Base-by-base conservation (phyloP, 1,284 basidiomycete species). In the Boletus austroedulis region DNA sequence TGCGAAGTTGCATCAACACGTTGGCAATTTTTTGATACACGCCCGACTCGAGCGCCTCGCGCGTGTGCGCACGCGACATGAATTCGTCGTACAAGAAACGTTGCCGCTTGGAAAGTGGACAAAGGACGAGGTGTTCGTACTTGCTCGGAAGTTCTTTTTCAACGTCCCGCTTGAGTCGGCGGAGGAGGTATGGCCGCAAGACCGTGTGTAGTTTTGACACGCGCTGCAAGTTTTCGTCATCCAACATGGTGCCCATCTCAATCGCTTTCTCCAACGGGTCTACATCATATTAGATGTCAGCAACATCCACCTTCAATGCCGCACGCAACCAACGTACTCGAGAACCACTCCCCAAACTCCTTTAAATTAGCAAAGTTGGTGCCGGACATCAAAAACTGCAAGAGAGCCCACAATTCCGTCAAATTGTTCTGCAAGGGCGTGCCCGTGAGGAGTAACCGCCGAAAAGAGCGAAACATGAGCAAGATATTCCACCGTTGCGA, bases 41-140 rank as follows among this genome's bases (percentile, higher is more conserved):
- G 4, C 95, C 96, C 6, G 92, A 94, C 19, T 89, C 82, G 50
- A 98, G 81, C 17, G 92, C 92, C 65, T 92, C 88, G 43, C 86
- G 84, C 3, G 96, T 98, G 60, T 94, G 88, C 0, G 92, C 87
- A 29, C 96, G 85, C 7, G 89, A 83, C 95, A 99, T 98, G 78
- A 98, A 98, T 73, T 98, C 96, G 79, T 99, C 96, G 75, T 99
- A 99, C 10, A 99, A 82, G 73, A 94, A 96, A 8, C 95, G 89
- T 68, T 99, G 96, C 2, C 96, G 86, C 72, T 97, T 98, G 34
- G 95, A 97, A 8, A 99, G 78, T 2, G 90, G 88, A 67, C 95
- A 98, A 49, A 94, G 84, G 38, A 97, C 86, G 55, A 98, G 85
- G 70, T 98, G 95, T 65, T 98, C 96, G 70, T 86, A 94, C 73